Evolutionary conservation across 1,284 basidiomycete genomes (phyloP).

Genomic region (Schizopora paradoxa): DNA sequence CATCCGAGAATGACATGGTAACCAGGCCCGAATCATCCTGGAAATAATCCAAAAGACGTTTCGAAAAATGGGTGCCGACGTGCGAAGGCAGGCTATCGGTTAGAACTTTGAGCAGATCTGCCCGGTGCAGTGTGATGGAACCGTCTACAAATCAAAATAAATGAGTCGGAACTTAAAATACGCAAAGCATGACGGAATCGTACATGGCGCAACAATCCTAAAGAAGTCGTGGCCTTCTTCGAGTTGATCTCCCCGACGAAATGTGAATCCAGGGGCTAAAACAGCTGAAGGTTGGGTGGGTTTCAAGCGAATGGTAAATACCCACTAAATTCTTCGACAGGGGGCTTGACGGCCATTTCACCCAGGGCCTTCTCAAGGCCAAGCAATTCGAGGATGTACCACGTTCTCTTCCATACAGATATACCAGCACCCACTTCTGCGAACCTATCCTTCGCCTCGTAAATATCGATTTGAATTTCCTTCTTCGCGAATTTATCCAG

Average conservation of each 20-base stretch:
- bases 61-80: constrained; percentile 27
- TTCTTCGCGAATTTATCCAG: constrained; percentile 27
- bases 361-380: constrained; percentile 31
- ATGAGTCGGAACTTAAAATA: background rate
- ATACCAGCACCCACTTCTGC: constrained; percentile 34
- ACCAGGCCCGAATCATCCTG: constrained; percentile 17
- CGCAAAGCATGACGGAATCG: constrained; percentile 4
- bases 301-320: constrained; percentile 17
- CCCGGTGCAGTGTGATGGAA: constrained; percentile 29
- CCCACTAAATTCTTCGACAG: constrained; percentile 15
- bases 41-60: constrained; percentile 27
- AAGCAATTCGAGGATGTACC: constrained; percentile 32
- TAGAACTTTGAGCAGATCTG: constrained; percentile 31
- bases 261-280: constrained; percentile 16
- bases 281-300: constrained; percentile 10
- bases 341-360: constrained; percentile 22
- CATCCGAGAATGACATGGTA: constrained; percentile 32
- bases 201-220: constrained; percentile 27
- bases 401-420: constrained; percentile 36
- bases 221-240: constrained; percentile 26
- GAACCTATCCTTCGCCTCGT: constrained; percentile 32
- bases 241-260: constrained; percentile 26
- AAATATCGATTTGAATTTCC: constrained; percentile 29
- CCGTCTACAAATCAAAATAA: constrained; percentile 25
- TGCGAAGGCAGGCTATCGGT: constrained; percentile 25